phyloP scores from a whole-genome alignment of 1,139 yeast species.

The Casaregolazyma suthepensis region DNA sequence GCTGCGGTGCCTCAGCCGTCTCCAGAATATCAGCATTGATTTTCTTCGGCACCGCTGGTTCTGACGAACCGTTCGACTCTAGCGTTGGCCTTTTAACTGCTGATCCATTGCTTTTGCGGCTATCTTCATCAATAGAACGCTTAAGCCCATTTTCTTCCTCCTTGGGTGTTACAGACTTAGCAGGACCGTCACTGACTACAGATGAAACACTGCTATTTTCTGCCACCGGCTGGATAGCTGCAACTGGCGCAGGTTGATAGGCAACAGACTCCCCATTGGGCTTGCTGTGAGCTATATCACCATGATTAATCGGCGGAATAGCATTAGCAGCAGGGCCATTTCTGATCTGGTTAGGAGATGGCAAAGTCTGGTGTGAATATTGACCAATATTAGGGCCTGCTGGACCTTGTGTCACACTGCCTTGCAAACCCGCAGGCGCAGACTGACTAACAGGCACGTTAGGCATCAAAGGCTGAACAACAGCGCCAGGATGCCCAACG shows the following conservation, averaged over 20 bases:
- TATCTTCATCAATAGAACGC: slow-evolving; percentile 6
- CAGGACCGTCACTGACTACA: not conserved
- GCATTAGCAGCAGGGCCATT: slow-evolving; percentile 3
- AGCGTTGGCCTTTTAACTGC: slow-evolving; percentile 1
- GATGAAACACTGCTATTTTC: not conserved
- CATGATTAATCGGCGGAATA: slow-evolving; percentile 6
- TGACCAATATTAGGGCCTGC: not conserved
- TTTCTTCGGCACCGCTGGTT: not conserved
- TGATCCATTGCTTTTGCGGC: not conserved
- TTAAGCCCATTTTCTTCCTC: slow-evolving; percentile 4
- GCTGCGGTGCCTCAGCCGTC: slow-evolving; percentile 58
- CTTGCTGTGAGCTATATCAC: not conserved
- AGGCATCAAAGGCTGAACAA: slow-evolving; percentile 2
- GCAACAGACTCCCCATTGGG: not conserved
- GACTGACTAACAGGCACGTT: slow-evolving; percentile 11
- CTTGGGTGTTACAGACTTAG: not conserved
- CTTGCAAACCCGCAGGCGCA: slow-evolving; percentile 9
- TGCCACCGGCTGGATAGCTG: not conserved
- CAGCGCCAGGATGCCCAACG: not conserved
- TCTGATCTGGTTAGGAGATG: slow-evolving; percentile 5
- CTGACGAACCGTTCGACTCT: slow-evolving; percentile 2
- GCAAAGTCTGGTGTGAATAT: slow-evolving; percentile 2
- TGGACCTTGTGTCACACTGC: slow-evolving; percentile 3
- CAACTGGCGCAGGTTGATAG: not conserved
- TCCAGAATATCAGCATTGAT: slow-evolving; percentile 6